Base-by-base conservation (phyloP, 768 basidiomycete genomes). In the Russula brevipes region DNA sequence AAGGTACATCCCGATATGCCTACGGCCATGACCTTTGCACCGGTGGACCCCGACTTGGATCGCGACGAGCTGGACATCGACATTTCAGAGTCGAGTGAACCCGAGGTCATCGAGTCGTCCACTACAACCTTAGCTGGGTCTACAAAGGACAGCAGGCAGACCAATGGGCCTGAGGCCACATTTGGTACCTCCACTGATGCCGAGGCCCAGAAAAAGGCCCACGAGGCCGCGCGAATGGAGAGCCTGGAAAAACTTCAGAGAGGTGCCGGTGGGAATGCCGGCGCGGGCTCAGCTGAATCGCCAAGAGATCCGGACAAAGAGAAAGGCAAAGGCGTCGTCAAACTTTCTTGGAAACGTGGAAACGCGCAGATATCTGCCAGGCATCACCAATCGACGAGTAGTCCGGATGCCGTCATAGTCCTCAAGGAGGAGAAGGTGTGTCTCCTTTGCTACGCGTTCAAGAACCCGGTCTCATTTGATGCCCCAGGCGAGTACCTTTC, bases 351-450 rank as follows among this genome's bases (percentile, higher is more conserved):
- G 57, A 68, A 57, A 38, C 30, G 65, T 7, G 57, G 59, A 36
- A 59, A 42, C 45, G 33, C 54, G 16, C 57, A 41, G 39, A 30
- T 46, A 9, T 47, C 46, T 1, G 19, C 55, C 17, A 65, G 50
- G 33, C 64, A 57, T 47, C 53, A 61, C 24, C 63, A 35, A 66
- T 52, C 59, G 16, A 30, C 59, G 35, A 70, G 6, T 68, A 81
- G 81, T 1, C 85, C 87, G 1, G 89, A 93, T 68, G 94, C 94
- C 12, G 85, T 93, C 3, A 89, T 98, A 46, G 85, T 94, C 24
- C 82, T 98, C 57, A 89, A 90, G 66, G 94, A 98, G 74, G 94
- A 97, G 76, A 85, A 86, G 70, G 88, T 88, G 66, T 24, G 80
- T 10, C 57, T 33, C 24, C 56, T 8, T n/a, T 30, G 54, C 53